Evolutionary conservation across 768 basidiomycete genomes (phyloP).

Genomic region (Clitopilus hobsonii): DNA sequence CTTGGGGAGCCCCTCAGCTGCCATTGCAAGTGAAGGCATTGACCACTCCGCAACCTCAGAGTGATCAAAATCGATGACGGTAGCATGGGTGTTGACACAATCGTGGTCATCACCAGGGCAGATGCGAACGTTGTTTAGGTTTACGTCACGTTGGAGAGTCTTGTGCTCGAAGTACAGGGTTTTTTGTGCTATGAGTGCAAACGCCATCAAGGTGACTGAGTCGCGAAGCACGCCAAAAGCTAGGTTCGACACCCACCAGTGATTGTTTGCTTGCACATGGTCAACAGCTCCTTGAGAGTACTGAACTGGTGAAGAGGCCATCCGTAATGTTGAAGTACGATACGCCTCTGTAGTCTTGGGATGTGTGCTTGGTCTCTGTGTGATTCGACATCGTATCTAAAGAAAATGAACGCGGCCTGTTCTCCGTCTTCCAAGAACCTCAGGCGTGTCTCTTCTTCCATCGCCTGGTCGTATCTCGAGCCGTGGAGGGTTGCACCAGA

Average conservation of each 20-base stretch:
- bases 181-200: background rate
- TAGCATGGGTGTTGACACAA: background rate
- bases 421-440: no score
- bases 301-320: background rate
- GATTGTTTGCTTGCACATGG: background rate
- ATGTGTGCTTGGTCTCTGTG: no score
- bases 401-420: no score
- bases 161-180: background rate
- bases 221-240: background rate
- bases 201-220: no score
- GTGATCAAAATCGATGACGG: slow-evolving; percentile 4
- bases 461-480: no score
- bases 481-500: no score
- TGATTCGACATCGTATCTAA: no score
- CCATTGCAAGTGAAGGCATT: background rate
- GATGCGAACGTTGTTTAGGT: slow-evolving; percentile 1
- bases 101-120: background rate
- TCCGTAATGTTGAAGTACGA: background rate
- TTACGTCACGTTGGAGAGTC: slow-evolving; percentile 3
- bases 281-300: background rate
- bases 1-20: no score
- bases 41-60: background rate
- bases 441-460: no score
- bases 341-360: background rate
- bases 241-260: background rate